Conservation (phyloP, 257 asterid genomes). For the Solanum sitiens region DNA sequence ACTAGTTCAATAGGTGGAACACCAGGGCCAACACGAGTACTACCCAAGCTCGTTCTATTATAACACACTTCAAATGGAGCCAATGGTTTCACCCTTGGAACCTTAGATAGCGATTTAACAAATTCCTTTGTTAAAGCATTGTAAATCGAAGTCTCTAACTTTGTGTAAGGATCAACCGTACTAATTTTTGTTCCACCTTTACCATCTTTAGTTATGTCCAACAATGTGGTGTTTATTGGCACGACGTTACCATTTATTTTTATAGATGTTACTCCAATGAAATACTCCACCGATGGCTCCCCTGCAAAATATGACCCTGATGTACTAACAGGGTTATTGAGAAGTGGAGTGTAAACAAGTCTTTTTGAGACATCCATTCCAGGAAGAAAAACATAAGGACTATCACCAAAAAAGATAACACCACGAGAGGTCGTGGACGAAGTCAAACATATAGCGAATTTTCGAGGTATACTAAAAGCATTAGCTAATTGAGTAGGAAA, state of each 20-base stretch:
- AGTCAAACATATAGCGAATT: neutral
- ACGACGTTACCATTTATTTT: neutral
- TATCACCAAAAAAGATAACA: neutral
- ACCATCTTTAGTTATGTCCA: neutral
- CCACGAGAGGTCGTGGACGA: neutral
- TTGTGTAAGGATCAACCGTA: neutral
- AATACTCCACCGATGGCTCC: constrained; percentile 31
- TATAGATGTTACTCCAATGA: constrained; percentile 14
- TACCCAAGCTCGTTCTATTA: constrained; percentile 18
- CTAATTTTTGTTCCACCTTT: neutral
- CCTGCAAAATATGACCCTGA: neutral
- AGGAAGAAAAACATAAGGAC: neutral
- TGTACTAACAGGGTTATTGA: constrained; percentile 27
- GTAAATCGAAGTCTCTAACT: neutral
- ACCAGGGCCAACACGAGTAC: constrained; percentile 14
- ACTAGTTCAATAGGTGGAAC: constrained; percentile 48
- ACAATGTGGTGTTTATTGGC: neutral
- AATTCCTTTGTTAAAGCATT: constrained; percentile 15
- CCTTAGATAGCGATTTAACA: constrained; percentile 23
- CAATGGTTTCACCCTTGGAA: constrained; percentile 23
- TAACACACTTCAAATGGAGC: constrained; percentile 46
- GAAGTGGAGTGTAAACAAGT: constrained; percentile 18
- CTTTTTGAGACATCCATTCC: neutral
- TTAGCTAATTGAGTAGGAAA: neutral
- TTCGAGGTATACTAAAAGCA: neutral